These are phyloP conservation scores for Suillus luteus DNA, from an alignment of 768 basidiomycete genomes.

Conservation along the genomic window DNA sequence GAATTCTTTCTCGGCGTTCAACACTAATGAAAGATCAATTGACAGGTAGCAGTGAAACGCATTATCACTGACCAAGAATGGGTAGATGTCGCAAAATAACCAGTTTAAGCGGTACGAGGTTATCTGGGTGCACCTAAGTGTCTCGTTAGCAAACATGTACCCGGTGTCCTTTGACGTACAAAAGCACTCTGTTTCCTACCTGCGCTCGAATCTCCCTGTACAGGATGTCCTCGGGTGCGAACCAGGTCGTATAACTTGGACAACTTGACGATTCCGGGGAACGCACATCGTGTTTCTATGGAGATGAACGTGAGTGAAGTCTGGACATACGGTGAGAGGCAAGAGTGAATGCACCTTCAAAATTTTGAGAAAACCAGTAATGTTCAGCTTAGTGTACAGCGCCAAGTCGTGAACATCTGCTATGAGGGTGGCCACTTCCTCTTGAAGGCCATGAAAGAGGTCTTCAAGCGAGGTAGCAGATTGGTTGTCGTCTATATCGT, in stretches of 20 bases:
- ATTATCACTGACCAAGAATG: conserved; percentile 70
- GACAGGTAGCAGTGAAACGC: not conserved
- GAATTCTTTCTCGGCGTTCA: conserved; percentile 92
- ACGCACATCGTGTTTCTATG: conserved; percentile 89
- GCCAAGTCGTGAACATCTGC: conserved; percentile 92
- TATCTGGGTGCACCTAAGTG: conserved; percentile 81
- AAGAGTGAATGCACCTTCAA: conserved; percentile 62
- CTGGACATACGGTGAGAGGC: not conserved
- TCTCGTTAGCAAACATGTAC: conserved; percentile 14
- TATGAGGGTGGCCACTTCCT: conserved; percentile 94
- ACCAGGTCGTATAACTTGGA: conserved; percentile 95
- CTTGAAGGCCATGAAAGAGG: conserved; percentile 83
- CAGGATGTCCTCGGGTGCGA: conserved; percentile 91
- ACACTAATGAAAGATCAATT: conserved; percentile 56
- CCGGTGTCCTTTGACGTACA: not conserved
- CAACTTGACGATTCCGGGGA: conserved; percentile 75
- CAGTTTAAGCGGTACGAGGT: conserved; percentile 89
- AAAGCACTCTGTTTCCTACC: too few species aligned
- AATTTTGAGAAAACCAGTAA: conserved; percentile 99
- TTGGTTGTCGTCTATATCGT: conserved; percentile 47
- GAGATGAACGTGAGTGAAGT: conserved; percentile 15
- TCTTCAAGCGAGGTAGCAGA: conserved; percentile 81
- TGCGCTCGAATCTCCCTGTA: conserved; percentile 26
- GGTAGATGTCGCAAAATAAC: conserved; percentile 92
- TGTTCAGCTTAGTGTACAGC: conserved; percentile 94